phyloP scores from a whole-genome alignment of 148 eudicot genomes.

The Silene latifolia region DNA sequence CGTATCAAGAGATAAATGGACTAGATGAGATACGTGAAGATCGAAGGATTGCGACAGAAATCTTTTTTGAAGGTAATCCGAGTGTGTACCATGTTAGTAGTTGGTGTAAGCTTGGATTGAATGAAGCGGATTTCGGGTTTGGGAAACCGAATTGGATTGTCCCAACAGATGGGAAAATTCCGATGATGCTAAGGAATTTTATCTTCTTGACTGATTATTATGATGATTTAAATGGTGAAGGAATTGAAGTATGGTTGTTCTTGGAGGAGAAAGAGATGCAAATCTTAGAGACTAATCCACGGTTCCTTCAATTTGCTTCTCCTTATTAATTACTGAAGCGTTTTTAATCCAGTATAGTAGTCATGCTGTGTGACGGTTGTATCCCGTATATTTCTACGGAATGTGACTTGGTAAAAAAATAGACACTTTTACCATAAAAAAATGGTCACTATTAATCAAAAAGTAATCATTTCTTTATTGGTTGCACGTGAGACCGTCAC shows the following conservation, averaged over 20 bases:
- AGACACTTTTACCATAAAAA: too few relatives aligned
- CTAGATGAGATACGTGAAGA: constrained; percentile 1
- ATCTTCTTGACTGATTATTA: constrained; percentile 5
- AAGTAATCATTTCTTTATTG: too few relatives aligned
- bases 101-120: constrained; percentile 18
- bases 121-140: constrained; percentile 19
- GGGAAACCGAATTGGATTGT: background rate
- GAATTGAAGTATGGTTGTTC: constrained; percentile 12
- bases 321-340: background rate
- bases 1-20: constrained; percentile 3
- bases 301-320: constrained; percentile 7
- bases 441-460: too few relatives aligned
- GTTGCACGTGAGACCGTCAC: too few relatives aligned
- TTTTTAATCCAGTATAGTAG: too few relatives aligned
- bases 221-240: background rate
- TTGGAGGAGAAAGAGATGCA: constrained; percentile 12
- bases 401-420: too few relatives aligned
- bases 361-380: too few relatives aligned
- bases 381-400: too few relatives aligned
- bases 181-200: background rate
- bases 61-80: background rate
- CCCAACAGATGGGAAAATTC: constrained; percentile 8
- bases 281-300: background rate
- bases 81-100: constrained; percentile 6
- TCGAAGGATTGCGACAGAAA: background rate